Evolutionary conservation across 2,329 filamentous ascomycete species (phyloP).

Genomic region (Pseudogymnoascus sp.): DNA sequence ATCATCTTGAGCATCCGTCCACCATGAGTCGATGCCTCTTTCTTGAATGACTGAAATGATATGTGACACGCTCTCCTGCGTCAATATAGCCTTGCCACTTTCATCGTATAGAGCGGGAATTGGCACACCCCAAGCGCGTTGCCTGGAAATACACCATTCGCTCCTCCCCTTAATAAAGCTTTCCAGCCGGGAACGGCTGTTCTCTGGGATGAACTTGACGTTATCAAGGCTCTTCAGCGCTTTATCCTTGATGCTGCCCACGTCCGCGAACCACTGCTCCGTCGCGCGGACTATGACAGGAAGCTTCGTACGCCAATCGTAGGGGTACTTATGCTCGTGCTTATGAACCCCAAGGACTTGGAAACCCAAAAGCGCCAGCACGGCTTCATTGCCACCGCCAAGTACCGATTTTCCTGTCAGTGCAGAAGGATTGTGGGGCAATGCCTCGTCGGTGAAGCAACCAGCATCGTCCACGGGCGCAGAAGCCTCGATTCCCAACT

Average conservation of each 20-base stretch:
- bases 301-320: conserved; percentile 93
- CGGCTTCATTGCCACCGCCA: conserved; percentile 57
- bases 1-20: conserved; percentile 72
- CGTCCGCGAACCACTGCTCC: conserved; percentile 95
- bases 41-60: conserved; percentile 72
- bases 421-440: conserved; percentile 57
- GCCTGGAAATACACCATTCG: conserved; percentile 97
- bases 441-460: conserved; percentile 70
- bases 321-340: conserved; percentile 88
- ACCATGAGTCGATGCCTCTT: conserved; percentile 88
- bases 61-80: conserved; percentile 69
- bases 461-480: conserved; percentile 81
- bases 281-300: conserved; percentile 89
- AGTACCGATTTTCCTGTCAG: conserved; percentile 69
- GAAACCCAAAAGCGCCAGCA: conserved; percentile 60
- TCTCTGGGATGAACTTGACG: conserved; percentile 72
- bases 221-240: conserved; percentile 62
- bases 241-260: conserved; percentile 68
- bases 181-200: conserved; percentile 65
- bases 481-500: conserved; percentile 62
- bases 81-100: conserved; percentile 68
- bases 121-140: conserved; percentile 92
- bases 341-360: conserved; percentile 62
- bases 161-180: conserved; percentile 81
- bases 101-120: conserved; percentile 83